Base-by-base conservation (phyloP, 495 filamentous ascomycete species). In the Hypoxylon lenormandii region DNA sequence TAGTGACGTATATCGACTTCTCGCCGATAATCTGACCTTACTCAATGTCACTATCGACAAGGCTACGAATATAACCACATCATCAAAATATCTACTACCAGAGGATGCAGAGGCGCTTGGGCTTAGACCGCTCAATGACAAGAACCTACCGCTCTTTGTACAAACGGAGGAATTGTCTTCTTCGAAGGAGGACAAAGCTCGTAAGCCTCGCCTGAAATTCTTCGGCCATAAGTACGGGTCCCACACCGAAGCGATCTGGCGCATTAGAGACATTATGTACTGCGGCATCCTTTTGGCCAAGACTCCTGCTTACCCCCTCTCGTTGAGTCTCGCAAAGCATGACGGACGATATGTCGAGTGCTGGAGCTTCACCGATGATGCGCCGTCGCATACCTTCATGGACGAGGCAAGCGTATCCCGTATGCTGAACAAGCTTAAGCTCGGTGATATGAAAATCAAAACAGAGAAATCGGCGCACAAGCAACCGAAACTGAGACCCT, bases 31-130 rank as follows among this genome's bases (percentile, higher is more conserved):
- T 0, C 60, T 82, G 3, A 79, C 75, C n/a, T 42, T 72, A 15
- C 74, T 81, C 18, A 66, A 76, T 19, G 68, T 72, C 16, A 72
- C 72, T 28, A 59, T 80, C n/a, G 60, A 77, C 19, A 64, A 60
- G n/a, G 72, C 54, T 42, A 55, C 64, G 1, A 11, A 8, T 7
- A 48, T 46, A 2, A 69, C 71, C 10, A 64, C 61, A 0, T 51
- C 76, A n/a, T 73, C 73, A 16, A 75, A 66, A 47, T 75, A 76
- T 40, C 70, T 78, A 16, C 64, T 83, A 8, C 66, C 73, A 0
- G 81, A 83, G 62, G 81, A 83, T 47, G 71, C 72, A 18, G 77
- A 82, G 56, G 77, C 80, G 10, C 55, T 81, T 22, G 80, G 81
- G 16, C 74, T 82, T 19, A 67, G 71, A 16, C 77, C 79, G n/a